These are phyloP conservation scores for Termitomyces sp. DNA, from an alignment of 768 basidiomycete genomes.

Conservation along the genomic window DNA sequence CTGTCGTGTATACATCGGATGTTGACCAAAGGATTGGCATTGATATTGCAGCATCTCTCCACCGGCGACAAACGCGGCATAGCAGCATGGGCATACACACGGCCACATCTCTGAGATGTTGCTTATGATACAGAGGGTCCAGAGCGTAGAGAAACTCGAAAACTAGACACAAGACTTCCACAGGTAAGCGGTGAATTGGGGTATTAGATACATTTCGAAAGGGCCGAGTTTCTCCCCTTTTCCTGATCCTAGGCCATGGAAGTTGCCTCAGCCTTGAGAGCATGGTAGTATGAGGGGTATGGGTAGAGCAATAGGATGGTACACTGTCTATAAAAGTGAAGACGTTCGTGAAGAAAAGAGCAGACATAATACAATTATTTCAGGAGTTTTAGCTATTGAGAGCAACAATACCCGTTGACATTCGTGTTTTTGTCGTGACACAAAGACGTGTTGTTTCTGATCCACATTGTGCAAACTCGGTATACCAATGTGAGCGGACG, in stretches of 20 bases:
- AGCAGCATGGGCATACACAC: not conserved
- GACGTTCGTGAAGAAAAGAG: too few species aligned
- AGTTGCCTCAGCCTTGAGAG: not conserved
- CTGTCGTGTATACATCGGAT: not conserved
- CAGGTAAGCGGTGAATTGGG: not conserved
- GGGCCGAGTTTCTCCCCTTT: not conserved
- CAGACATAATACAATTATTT: too few species aligned
- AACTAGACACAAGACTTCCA: not conserved
- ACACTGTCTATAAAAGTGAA: too few species aligned
- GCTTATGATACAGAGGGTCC: not conserved
- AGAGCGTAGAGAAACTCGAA: not conserved
- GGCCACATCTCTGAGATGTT: not conserved
- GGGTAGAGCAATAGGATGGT: too few species aligned
- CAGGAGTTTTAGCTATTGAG: too few species aligned
- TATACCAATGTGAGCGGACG: too few species aligned
- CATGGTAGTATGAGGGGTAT: not conserved
- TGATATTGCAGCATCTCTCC: not conserved
- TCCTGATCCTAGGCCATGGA: not conserved
- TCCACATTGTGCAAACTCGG: too few species aligned
- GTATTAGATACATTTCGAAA: not conserved
- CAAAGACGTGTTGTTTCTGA: too few species aligned
- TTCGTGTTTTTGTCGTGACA: too few species aligned
- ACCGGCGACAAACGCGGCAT: not conserved
- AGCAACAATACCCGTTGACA: too few species aligned
- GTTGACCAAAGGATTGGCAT: not conserved